Evolutionary conservation across 345 rosid genomes (phyloP), one percentile per base, ranked within the genome.

Genomic region (Eucalyptus urophylla): DNA sequence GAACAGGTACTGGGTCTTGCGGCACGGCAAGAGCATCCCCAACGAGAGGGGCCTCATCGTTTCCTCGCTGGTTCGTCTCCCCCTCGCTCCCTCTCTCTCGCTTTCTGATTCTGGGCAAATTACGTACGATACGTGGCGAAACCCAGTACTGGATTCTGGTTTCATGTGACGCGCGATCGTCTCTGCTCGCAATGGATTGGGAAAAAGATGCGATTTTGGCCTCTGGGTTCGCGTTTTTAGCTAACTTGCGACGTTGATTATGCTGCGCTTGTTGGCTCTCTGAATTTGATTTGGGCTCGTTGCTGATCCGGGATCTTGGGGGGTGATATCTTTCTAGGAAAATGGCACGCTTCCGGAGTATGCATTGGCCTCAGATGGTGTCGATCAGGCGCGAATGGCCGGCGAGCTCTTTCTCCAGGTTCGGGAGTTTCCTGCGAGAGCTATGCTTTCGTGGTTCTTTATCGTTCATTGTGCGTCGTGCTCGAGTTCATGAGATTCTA

Each of bases 21-120:
- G 99, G 88, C 99, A 96, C 47, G 99, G 99, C 29, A 96, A 95
- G 92, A 95, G 98, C 95, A 94, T 96, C 72, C 98, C 99, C 27
- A 96, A 98, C 90, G 98, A 97, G 94, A 96, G 89, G 91, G 99
- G 98, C 54, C 94, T 97, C 88, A 89, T 96, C 87, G 99, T 98
- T 62, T 92, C 98, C 31, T 96, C 98, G 12, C 85, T 95, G 97
- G 99, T 96, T 89, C 29, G 90, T 87, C 72, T 88, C 86, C 83
- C 86, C 16, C 29, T n/a, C 33, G 54, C 58, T 10, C 1, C 17
- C 47, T 49, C 44, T 33, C 40, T 44, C 49, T 22, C 43, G 25
- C 29, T 19, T 54, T 6, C 25, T 86, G 83, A 37, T 76, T 76
- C 8, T 76, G 83, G 83, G 44, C 8, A 40, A 19, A 76, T 76